These are phyloP conservation scores for Syzygium syzygioides DNA, from an alignment of 441 rosid species.

Conservation along the genomic window DNA sequence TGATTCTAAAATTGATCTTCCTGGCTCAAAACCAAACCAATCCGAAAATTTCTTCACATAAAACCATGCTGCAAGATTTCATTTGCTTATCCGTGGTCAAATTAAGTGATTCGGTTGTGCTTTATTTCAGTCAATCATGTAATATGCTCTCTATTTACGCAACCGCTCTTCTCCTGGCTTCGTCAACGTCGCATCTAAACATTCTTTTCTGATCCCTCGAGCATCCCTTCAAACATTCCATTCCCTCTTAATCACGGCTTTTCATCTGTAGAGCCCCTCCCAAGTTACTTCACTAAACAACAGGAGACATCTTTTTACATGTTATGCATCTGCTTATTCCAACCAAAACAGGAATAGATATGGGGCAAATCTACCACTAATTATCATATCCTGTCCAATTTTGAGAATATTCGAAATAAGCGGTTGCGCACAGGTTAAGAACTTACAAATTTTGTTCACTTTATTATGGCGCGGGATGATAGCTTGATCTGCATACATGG, in stretches of 20 bases:
- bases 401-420: neutral
- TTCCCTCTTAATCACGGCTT: neutral
- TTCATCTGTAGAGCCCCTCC: neutral
- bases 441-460: constrained; percentile 19
- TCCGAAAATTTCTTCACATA: neutral
- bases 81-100: neutral
- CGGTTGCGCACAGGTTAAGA: neutral
- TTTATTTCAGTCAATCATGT: neutral
- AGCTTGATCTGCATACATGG: constrained; percentile 17
- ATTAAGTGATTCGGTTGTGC: neutral
- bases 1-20: neutral
- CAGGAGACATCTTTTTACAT: neutral
- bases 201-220: neutral
- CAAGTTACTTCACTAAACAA: neutral
- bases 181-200: neutral
- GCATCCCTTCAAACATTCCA: neutral
- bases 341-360: neutral
- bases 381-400: neutral
- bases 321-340: neutral
- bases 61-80: neutral
- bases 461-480: constrained; percentile 24
- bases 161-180: neutral
- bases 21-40: constrained; percentile 8
- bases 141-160: neutral
- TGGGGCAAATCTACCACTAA: neutral